Percentiles rank a stretch among this genome's conserved stretches.
These are phyloP conservation scores for Glomus cerebriforme DNA, from an alignment of 192 early-diverging fungal genomes.

Conservation along the genomic window DNA sequence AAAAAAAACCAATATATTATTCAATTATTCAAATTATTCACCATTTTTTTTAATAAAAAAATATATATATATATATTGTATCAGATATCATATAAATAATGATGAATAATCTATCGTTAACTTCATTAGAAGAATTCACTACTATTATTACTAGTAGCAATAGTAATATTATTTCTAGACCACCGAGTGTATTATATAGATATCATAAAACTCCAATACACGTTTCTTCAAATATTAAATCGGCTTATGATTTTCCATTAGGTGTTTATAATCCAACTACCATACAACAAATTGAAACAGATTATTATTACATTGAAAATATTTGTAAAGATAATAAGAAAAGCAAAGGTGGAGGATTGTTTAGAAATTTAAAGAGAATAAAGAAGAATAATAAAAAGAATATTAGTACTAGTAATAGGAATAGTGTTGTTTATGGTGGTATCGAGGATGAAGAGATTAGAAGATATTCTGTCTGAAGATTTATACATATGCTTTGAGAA, in stretches of 20 bases:
- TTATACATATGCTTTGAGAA: too few relatives aligned
- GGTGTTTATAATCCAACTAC: neutral
- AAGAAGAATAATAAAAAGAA: neutral
- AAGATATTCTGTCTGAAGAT: neutral
- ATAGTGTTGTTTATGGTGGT: neutral
- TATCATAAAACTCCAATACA: neutral
- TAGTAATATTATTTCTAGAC: neutral
- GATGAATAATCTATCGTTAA: neutral
- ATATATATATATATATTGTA: too few relatives aligned
- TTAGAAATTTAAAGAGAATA: neutral
- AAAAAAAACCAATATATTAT: too few relatives aligned
- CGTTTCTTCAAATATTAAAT: neutral
- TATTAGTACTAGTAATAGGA: neutral
- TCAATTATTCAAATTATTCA: too few relatives aligned
- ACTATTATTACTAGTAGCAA: neutral
- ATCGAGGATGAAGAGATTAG: neutral
- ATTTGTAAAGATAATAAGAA: neutral
- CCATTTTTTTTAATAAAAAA: too few relatives aligned
- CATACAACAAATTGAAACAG: neutral
- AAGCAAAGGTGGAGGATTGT: neutral
- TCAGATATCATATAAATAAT: too few relatives aligned
- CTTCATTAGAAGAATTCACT: neutral
- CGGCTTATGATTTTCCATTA: neutral
- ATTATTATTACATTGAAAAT: neutral
- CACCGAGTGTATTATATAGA: neutral